Conservation (phyloP, 2,329 filamentous ascomycete species). For the Botryotinia narcissicola region DNA sequence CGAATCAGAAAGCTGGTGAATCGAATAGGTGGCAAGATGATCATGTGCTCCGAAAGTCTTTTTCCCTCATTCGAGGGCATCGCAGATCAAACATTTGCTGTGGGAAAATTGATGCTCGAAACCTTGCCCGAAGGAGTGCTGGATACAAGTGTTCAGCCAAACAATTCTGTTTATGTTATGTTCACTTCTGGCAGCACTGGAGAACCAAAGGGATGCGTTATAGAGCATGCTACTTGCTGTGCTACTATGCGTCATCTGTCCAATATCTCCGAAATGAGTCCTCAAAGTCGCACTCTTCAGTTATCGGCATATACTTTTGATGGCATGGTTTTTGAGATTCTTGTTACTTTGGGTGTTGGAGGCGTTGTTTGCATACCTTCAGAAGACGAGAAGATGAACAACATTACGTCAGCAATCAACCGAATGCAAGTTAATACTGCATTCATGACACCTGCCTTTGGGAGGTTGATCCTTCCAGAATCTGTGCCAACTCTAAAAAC, state of each 20-base stretch:
- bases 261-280: slow-evolving; percentile 6
- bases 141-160: not conserved
- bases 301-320: slow-evolving; percentile 31
- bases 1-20: slow-evolving; percentile 19
- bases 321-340: slow-evolving; percentile 26
- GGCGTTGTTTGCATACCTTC: slow-evolving; percentile 30
- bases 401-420: slow-evolving; percentile 25
- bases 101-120: slow-evolving; percentile 1
- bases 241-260: slow-evolving; percentile 20
- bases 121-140: not conserved
- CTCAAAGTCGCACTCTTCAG: slow-evolving; percentile 25
- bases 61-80: not conserved
- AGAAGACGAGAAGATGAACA: slow-evolving; percentile 27
- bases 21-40: slow-evolving; percentile 18
- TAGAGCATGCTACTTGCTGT: slow-evolving; percentile 25
- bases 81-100: slow-evolving; percentile 5
- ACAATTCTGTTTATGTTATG: slow-evolving; percentile 22
- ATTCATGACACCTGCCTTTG: slow-evolving; percentile 28
- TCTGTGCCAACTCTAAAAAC: slow-evolving; percentile 68
- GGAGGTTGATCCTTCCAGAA: slow-evolving; percentile 76
- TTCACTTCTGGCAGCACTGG: slow-evolving; percentile 34
- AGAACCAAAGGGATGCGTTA: slow-evolving; percentile 29
- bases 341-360: slow-evolving; percentile 26
- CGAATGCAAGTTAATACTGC: slow-evolving; percentile 26
- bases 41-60: slow-evolving; percentile 22